phyloP scores from a whole-genome alignment of 176 grass and related monocot species.

The Triticum turgidum region DNA sequence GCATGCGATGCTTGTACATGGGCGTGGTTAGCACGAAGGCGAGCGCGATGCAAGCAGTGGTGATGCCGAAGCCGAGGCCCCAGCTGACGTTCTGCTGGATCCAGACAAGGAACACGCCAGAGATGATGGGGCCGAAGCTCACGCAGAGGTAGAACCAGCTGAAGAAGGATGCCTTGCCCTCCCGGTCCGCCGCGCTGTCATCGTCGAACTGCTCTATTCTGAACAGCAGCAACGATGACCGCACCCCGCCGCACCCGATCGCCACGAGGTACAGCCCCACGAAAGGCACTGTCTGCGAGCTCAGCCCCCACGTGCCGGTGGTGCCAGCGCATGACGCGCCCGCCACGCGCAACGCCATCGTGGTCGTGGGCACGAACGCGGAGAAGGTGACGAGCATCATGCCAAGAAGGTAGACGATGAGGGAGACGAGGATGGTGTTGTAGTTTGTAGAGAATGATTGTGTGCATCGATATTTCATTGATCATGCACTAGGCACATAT shows the following conservation, averaged over 20 bases:
- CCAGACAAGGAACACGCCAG: constrained; percentile 64
- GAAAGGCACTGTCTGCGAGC: background rate
- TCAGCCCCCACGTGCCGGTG: background rate
- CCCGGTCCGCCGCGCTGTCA: constrained; percentile 40
- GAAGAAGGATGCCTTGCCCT: constrained; percentile 62
- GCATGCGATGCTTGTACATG: constrained; percentile 46
- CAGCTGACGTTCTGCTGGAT: constrained; percentile 66
- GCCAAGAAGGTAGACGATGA: constrained; percentile 57
- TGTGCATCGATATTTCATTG: too few species aligned
- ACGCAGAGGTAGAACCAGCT: constrained; percentile 82
- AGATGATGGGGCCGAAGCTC: constrained; percentile 51
- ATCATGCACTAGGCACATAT: too few species aligned
- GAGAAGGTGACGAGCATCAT: constrained; percentile 55
- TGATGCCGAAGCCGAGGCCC: constrained; percentile 62
- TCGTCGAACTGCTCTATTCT: constrained; percentile 77
- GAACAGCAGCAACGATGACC: constrained; percentile 58
- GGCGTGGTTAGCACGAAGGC: constrained; percentile 59
- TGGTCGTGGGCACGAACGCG: constrained; percentile 35
- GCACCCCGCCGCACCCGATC: constrained; percentile 57
- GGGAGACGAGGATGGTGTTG: constrained; percentile 55
- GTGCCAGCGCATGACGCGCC: constrained; percentile 1
- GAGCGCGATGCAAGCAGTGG: constrained; percentile 56
- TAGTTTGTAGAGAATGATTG: constrained; percentile 6
- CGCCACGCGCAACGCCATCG: background rate
- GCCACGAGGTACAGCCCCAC: constrained; percentile 73